Base-by-base conservation (phyloP, 2,329 filamentous ascomycete species). In the Cordyceps tenuipes region DNA sequence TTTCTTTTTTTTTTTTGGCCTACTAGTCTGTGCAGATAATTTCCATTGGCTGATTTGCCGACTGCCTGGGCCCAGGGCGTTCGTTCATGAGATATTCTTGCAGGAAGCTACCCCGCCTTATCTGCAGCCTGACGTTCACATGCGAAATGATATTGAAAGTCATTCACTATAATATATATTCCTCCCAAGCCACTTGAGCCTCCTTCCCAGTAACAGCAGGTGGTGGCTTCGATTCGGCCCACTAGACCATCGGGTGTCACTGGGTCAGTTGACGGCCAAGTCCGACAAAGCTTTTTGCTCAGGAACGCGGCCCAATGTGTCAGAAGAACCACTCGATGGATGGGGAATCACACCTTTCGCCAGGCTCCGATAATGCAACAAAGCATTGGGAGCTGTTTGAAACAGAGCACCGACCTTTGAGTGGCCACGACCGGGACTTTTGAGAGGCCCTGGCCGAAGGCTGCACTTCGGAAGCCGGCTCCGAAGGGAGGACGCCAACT, bases 261-360 rank as follows among this genome's bases (percentile, higher is more conserved):
- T 7, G 31, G 1, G 5, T 36, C 51, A 44, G 58, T 41, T 31
- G 36, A 51, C 58, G 58, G 58, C 58, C 58, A 60, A 43, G 44
- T 60, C 58, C 58, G 58, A 60, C 47, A 23, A 23, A 21, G 31
- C 43, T 21, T 57, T 8, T 26, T 29, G 26, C 34, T 36, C 5
- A 10, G 43, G n/a, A 21, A 57, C 9, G 34, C 19, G 21, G 56
- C 39, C 36, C 26, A 26, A 59, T 52, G 56, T 44, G 48, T 52
- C 56, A 36, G 21, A 17, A 9, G 5, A 26, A 23, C 2, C 21
- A 17, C 26, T 5, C 39, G 39, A 39, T 15, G 56, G 12, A 46
- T 44, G n/a, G 56, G 34, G 36, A 10, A 50, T 15, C 17, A 36
- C n/a, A 13, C 21, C 12, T 15, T 3, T 12, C 48, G 56, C 48